Conservation (phyloP, 1,284 basidiomycete species). For the Microbotryum lychnidis-dioicae region DNA sequence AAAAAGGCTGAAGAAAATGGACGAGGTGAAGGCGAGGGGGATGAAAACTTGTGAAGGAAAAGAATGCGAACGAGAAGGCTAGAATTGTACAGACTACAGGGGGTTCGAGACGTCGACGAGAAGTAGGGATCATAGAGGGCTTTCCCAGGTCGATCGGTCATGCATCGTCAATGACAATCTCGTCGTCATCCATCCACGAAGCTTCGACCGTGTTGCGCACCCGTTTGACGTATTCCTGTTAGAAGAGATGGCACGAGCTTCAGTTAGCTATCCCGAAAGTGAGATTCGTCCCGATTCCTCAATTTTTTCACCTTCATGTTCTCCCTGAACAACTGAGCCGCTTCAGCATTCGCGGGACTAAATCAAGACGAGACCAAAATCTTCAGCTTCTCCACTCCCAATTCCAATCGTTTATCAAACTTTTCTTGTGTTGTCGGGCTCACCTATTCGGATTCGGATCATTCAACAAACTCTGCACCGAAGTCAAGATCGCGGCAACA, state of each 20-base stretch:
- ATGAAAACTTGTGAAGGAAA: too few relatives aligned
- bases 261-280: constrained; percentile 41
- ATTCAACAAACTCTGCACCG: constrained; percentile 87
- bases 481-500: constrained; percentile 93
- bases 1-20: too few relatives aligned
- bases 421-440: constrained; percentile 25
- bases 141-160: too few relatives aligned
- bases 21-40: too few relatives aligned
- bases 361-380: too few relatives aligned
- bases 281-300: constrained; percentile 71
- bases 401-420: too few relatives aligned
- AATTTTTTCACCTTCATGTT: constrained; percentile 70
- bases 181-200: constrained; percentile 64
- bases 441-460: constrained; percentile 88
- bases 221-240: constrained; percentile 32
- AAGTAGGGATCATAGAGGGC: too few relatives aligned
- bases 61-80: too few relatives aligned
- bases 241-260: background rate
- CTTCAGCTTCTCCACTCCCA: background rate
- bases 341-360: constrained; percentile 95
- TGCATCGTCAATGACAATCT: too few relatives aligned
- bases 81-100: too few relatives aligned
- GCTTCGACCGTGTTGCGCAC: constrained; percentile 62
- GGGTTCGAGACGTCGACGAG: too few relatives aligned
- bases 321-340: constrained; percentile 88